Evolutionary conservation across 2,329 filamentous ascomycete genomes (phyloP).

Genomic region (Aureobasidium melanogenum): DNA sequence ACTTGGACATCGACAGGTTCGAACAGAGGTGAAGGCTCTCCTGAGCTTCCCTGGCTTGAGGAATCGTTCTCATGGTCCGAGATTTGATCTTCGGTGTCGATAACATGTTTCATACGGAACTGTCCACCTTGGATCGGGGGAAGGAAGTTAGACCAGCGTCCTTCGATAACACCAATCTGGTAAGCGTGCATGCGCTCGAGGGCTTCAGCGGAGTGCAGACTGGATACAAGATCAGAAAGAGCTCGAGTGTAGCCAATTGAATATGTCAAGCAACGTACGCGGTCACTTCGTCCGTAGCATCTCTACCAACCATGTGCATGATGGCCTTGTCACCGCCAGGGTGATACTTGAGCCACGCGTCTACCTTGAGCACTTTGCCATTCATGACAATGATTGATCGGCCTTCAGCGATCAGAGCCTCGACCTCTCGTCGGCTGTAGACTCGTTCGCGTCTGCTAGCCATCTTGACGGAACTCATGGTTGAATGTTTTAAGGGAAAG

Average conservation of each 20-base stretch:
- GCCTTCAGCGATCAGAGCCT: conserved; percentile 75
- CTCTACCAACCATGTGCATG: conserved; percentile 65
- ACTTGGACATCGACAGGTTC: conserved; percentile 38
- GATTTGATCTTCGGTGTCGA: conserved; percentile 10
- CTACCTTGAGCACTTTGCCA: conserved; percentile 72
- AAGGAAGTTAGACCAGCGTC: conserved; percentile 73
- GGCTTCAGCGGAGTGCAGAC: conserved; percentile 69
- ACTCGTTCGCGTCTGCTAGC: conserved; percentile 9
- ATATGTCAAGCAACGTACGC: conserved; percentile 45
- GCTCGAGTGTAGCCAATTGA: not conserved
- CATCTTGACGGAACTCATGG: conserved; percentile 1
- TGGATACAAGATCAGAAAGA: conserved; percentile 5
- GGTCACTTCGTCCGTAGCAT: conserved; percentile 83
- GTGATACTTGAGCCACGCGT: conserved; percentile 82
- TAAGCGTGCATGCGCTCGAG: conserved; percentile 67
- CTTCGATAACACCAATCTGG: conserved; percentile 70
- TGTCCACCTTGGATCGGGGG: conserved; percentile 84
- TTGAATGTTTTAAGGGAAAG: not conserved
- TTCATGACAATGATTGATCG: conserved; percentile 73
- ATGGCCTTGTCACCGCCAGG: conserved; percentile 90
- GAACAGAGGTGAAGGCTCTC: conserved; percentile 49
- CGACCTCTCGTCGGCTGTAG: conserved; percentile 40
- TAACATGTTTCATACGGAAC: conserved; percentile 49
- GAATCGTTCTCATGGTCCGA: conserved; percentile 25
- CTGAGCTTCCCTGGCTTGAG: conserved; percentile 48